phyloP scores from a whole-genome alignment of 257 asterid genomes.

The Nicotiana tabacum region DNA sequence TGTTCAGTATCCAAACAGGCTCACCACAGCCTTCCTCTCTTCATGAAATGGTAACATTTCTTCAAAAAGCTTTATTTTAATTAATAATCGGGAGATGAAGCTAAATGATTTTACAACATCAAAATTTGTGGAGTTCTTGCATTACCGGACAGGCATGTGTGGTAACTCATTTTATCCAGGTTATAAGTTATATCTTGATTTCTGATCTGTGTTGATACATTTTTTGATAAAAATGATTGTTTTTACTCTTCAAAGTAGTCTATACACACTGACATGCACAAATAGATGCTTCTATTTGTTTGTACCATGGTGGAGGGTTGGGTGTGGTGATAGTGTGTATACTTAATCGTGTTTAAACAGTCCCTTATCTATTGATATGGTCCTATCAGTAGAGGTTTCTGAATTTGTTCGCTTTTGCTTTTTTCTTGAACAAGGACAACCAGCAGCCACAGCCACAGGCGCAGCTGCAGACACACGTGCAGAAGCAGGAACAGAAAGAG shows the following conservation, averaged over 20 bases:
- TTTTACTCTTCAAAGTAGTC: background rate
- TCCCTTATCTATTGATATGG: background rate
- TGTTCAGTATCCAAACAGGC: background rate
- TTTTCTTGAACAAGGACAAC: background rate
- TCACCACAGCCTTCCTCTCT: background rate
- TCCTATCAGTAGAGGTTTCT: background rate
- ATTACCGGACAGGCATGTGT: background rate
- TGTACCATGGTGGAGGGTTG: too few species aligned
- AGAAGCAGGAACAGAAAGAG: constrained; percentile 40
- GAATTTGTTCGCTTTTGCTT: background rate
- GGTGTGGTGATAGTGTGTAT: background rate
- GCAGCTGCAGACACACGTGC: constrained; percentile 5
- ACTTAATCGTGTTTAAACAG: background rate
- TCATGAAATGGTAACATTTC: background rate
- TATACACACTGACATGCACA: background rate
- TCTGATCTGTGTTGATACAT: background rate
- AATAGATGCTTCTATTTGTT: background rate
- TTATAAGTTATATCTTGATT: background rate
- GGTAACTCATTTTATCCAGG: background rate
- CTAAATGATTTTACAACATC: background rate
- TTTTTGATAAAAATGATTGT: background rate
- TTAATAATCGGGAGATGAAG: background rate
- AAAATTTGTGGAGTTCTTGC: background rate
- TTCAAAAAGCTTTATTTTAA: background rate
- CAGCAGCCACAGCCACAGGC: background rate